Evolutionary conservation across 2,329 filamentous ascomycete genomes (phyloP).

Genomic region (Capronia coronata): DNA sequence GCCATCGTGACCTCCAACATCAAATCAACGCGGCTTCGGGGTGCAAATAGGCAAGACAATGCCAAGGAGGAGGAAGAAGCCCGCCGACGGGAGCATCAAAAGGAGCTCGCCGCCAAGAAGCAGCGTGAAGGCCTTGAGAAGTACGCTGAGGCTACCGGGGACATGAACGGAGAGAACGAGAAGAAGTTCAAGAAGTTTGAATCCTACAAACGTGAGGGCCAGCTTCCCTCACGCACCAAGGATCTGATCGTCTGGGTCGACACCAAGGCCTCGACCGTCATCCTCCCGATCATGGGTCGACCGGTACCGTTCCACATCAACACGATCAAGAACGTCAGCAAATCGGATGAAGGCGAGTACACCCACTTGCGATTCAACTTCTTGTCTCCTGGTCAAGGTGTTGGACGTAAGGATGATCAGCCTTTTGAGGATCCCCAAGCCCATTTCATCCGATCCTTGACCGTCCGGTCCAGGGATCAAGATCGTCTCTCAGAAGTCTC

Average conservation of each 20-base stretch:
- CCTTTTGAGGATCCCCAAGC: slow-evolving; percentile 94
- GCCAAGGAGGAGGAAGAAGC: slow-evolving; percentile 70
- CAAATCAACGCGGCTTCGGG: slow-evolving; percentile 79
- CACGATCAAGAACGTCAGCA: slow-evolving; percentile 98
- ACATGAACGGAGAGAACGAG: slow-evolving; percentile 80
- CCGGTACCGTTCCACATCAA: slow-evolving; percentile 97
- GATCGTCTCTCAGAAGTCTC: slow-evolving; percentile 85
- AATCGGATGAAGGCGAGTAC: slow-evolving; percentile 91
- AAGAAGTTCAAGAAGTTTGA: slow-evolving; percentile 99
- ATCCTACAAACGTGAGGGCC: slow-evolving; percentile 96
- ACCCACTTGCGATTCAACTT: slow-evolving; percentile 96
- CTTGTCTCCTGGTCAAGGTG: slow-evolving; percentile 91
- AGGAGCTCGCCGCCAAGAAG: slow-evolving; percentile 78
- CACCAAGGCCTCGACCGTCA: slow-evolving; percentile 78
- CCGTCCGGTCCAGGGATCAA: slow-evolving; percentile 85
- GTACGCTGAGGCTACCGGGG: slow-evolving; percentile 78
- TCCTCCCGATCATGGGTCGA: slow-evolving; percentile 93
- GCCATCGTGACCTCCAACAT: slow-evolving; percentile 93
- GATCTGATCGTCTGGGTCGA: slow-evolving; percentile 89
- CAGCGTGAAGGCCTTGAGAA: slow-evolving; percentile 78
- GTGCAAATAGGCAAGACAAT: slow-evolving; percentile 77
- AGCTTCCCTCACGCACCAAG: slow-evolving; percentile 74
- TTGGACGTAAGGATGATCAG: slow-evolving; percentile 93
- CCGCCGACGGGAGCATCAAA: slow-evolving; percentile 83
- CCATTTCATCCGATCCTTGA: slow-evolving; percentile 92